Evolutionary conservation across 1,284 basidiomycete genomes (phyloP).

Genomic region (Phenoliferia sp.): DNA sequence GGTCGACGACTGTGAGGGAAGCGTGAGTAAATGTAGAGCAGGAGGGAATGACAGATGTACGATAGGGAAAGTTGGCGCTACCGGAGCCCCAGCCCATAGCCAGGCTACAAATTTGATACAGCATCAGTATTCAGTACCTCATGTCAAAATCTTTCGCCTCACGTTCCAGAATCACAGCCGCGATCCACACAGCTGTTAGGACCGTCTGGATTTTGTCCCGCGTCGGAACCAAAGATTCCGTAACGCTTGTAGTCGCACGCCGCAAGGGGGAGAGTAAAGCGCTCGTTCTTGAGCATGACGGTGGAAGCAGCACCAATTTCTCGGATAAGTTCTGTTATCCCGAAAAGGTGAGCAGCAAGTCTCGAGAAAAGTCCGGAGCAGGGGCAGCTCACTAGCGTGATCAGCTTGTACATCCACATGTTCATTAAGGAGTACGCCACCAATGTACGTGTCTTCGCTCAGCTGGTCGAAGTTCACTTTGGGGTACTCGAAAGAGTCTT

Average conservation of each 20-base stretch:
- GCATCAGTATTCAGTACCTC: too few species aligned
- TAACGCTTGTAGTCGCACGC: not conserved
- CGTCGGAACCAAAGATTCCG: slow-evolving; percentile 4
- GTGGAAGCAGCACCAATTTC: slow-evolving; percentile 68
- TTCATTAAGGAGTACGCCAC: slow-evolving; percentile 41
- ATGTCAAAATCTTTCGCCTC: too few species aligned
- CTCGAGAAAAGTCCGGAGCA: too few species aligned
- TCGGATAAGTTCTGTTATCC: slow-evolving; percentile 50
- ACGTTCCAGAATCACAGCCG: slow-evolving; percentile 25
- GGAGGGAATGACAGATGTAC: too few species aligned
- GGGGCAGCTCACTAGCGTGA: too few species aligned
- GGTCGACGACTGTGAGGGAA: slow-evolving; percentile 35
- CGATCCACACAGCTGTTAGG: slow-evolving; percentile 3
- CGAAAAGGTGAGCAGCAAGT: too few species aligned
- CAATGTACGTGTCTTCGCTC: slow-evolving; percentile 47
- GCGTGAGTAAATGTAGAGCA: not conserved
- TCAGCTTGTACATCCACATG: slow-evolving; percentile 69
- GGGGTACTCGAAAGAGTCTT: slow-evolving; percentile 33
- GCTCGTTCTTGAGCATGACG: slow-evolving; percentile 65
- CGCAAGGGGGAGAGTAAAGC: not conserved
- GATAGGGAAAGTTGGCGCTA: slow-evolving; percentile 12
- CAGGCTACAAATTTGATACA: too few species aligned
- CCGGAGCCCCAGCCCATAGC: slow-evolving; percentile 38
- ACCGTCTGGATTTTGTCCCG: not conserved
- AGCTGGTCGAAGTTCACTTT: slow-evolving; percentile 38